Conservation (phyloP, 2,329 filamentous ascomycete species). For the Colletotrichum incanum region DNA sequence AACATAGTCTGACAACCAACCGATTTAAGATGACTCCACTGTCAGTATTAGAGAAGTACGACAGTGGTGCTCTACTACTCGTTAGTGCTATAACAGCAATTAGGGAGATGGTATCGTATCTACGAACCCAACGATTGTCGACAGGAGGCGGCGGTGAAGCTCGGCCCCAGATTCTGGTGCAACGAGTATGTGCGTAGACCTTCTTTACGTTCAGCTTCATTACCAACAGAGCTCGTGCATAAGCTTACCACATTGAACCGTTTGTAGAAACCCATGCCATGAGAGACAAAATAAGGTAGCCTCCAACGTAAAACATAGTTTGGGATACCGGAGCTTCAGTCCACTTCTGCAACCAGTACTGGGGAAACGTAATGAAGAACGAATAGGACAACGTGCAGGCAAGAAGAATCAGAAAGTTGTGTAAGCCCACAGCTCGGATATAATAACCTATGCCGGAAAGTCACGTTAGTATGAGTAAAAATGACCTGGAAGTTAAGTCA, state of each 20-base stretch:
- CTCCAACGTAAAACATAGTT: conserved; percentile 22
- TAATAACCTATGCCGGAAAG: conserved; percentile 4
- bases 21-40: conserved; percentile 44
- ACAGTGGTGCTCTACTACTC: conserved; percentile 31
- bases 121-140: conserved; percentile 21
- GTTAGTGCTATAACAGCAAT: too few relatives aligned
- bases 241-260: conserved; percentile 23
- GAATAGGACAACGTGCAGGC: conserved; percentile 27
- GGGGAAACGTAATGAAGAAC: conserved; percentile 27
- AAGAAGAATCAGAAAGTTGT: conserved; percentile 25
- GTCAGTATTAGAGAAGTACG: conserved; percentile 46
- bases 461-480: not conserved
- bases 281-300: conserved; percentile 14
- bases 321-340: conserved; percentile 23
- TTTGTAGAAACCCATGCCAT: conserved; percentile 21
- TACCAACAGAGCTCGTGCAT: too few relatives aligned
- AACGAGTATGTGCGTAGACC: conserved; percentile 18
- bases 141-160: conserved; percentile 30
- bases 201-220: not conserved
- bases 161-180: conserved; percentile 14
- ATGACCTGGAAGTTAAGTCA: too few relatives aligned
- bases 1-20: not conserved
- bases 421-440: not conserved
- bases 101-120: too few relatives aligned
- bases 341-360: conserved; percentile 40